phyloP scores from a whole-genome alignment of 2,329 filamentous ascomycete genomes.

The Phialophora macrospora region DNA sequence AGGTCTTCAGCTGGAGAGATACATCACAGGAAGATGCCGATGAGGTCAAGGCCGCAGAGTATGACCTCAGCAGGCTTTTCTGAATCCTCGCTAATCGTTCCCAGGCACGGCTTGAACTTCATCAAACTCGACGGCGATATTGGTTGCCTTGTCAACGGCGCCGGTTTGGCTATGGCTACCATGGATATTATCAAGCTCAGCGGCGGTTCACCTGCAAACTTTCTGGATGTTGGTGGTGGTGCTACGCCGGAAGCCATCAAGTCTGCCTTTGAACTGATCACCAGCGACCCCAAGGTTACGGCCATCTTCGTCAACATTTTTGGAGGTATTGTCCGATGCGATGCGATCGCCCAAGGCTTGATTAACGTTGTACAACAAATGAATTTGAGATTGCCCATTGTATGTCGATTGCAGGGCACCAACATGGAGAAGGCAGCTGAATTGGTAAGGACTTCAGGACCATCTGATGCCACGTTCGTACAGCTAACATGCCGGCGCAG shows the following conservation, averaged over 20 bases:
- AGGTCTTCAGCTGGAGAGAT: conserved; percentile 92
- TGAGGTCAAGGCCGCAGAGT: conserved; percentile 94
- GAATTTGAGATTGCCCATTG: conserved; percentile 95
- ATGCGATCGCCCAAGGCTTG: conserved; percentile 93
- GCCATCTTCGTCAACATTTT: conserved; percentile 99
- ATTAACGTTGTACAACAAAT: conserved; percentile 94
- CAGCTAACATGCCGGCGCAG: conserved; percentile 42
- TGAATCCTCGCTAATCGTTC: background rate
- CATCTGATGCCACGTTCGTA: conserved; percentile 6
- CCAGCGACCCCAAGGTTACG: conserved; percentile 95
- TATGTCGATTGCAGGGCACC: conserved; percentile 95
- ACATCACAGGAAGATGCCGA: conserved; percentile 94
- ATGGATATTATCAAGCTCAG: conserved; percentile 99
- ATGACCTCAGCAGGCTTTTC: conserved; percentile 43
- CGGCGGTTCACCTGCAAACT: conserved; percentile 94
- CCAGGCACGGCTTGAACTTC: conserved; percentile 82
- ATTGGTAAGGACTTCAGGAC: conserved; percentile 57
- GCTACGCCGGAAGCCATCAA: conserved; percentile 96
- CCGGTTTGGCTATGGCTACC: conserved; percentile 98
- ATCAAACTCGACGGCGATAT: conserved; percentile 99
- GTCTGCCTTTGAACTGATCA: conserved; percentile 98
- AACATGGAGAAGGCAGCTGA: conserved; percentile 96
- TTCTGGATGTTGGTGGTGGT: conserved; percentile 97
- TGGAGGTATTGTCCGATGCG: conserved; percentile 96
- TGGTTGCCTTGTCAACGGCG: conserved; percentile 92